These are phyloP conservation scores for Rhodocollybia butyracea DNA, from an alignment of 768 basidiomycete species.

Conservation along the genomic window DNA sequence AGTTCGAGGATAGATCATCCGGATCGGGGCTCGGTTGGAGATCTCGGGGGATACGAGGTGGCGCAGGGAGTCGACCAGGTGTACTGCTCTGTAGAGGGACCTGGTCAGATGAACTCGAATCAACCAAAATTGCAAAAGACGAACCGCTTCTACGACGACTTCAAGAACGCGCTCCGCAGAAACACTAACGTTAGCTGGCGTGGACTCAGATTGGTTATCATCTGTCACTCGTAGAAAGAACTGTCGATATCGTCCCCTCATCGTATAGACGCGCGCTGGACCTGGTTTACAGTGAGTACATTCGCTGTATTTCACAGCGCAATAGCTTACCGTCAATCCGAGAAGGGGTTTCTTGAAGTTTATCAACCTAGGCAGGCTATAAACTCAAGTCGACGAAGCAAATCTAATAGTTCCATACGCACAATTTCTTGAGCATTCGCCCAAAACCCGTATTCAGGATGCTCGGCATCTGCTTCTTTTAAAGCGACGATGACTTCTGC, in stretches of 20 bases:
- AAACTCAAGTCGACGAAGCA: background rate
- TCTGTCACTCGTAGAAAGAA: slow-evolving; percentile 60
- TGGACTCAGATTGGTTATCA: slow-evolving; percentile 47
- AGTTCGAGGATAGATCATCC: slow-evolving; percentile 7
- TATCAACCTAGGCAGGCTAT: slow-evolving; percentile 33
- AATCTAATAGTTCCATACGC: slow-evolving; percentile 15
- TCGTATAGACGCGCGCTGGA: slow-evolving; percentile 63
- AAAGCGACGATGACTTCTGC: slow-evolving; percentile 67
- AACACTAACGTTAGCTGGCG: slow-evolving; percentile 56
- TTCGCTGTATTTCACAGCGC: slow-evolving; percentile 4
- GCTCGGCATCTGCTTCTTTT: slow-evolving; percentile 32
- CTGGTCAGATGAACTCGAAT: background rate
- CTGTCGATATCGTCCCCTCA: slow-evolving; percentile 68
- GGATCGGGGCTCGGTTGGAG: slow-evolving; percentile 15
- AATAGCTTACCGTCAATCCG: slow-evolving; percentile 61
- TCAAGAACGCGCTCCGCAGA: slow-evolving; percentile 51
- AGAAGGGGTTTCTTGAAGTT: slow-evolving; percentile 58
- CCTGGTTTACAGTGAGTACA: slow-evolving; percentile 48
- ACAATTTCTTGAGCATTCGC: slow-evolving; percentile 65
- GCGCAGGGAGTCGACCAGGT: slow-evolving; percentile 27
- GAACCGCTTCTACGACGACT: slow-evolving; percentile 57
- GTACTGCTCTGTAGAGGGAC: slow-evolving; percentile 25
- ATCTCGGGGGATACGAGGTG: slow-evolving; percentile 30
- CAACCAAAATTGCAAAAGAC: slow-evolving; percentile 13
- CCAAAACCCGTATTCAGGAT: slow-evolving; percentile 61